A percentile compares a stretch with the other conserved stretches of the same genome.
phyloP scores from a whole-genome alignment of 805 yeast genomes.

The Candida silvatica region DNA sequence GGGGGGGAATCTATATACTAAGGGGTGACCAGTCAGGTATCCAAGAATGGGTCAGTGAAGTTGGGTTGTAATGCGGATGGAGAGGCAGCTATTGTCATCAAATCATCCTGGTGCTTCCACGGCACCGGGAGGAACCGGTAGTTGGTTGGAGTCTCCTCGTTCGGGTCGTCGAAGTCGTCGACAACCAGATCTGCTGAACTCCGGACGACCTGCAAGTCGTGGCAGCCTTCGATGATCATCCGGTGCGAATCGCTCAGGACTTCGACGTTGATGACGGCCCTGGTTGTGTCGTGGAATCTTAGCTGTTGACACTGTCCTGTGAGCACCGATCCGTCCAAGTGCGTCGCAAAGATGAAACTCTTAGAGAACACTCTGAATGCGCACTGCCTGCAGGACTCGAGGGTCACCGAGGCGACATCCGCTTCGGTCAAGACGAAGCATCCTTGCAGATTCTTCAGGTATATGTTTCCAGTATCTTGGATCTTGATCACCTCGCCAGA shows the following conservation, averaged over 20 bases:
- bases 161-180: constrained; percentile 23
- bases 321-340: constrained; percentile 8
- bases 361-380: constrained; percentile 10
- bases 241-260: constrained; percentile 10
- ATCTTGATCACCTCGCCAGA: too few relatives aligned
- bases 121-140: constrained; percentile 5
- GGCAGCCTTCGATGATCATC: constrained; percentile 19
- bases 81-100: too few relatives aligned
- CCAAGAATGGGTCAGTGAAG: too few relatives aligned
- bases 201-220: constrained; percentile 8
- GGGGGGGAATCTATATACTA: too few relatives aligned
- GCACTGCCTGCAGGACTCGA: constrained; percentile 11
- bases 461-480: neutral
- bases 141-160: constrained; percentile 11
- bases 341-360: constrained; percentile 14
- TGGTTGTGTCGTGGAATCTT: constrained; percentile 14
- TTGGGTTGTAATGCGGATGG: too few relatives aligned
- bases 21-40: too few relatives aligned
- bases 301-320: constrained; percentile 18
- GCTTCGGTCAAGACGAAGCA: constrained; percentile 3
- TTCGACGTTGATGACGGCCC: constrained; percentile 8
- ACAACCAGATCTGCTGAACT: constrained; percentile 7
- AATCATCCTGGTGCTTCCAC: neutral
- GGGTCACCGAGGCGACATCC: constrained; percentile 12
- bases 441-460: neutral